Evolutionary conservation across 805 yeast species (phyloP), one percentile per base, ranked within the genome.

Genomic region (Kodamaea jinghongensis): DNA sequence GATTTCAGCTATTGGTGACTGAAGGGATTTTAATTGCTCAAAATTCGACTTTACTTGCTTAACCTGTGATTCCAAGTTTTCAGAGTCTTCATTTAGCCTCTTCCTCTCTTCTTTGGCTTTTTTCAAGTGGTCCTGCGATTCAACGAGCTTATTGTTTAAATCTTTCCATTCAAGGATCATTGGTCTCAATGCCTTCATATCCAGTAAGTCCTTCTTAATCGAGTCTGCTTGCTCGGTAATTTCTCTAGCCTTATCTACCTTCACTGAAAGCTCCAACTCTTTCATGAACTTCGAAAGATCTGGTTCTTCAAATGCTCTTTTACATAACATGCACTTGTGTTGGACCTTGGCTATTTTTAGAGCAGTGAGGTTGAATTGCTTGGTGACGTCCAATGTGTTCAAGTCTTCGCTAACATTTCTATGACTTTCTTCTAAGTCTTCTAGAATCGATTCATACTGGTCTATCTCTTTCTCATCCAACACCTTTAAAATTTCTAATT

Each of bases 301-400:
- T 1, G 54, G 51, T 7, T 64, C 66, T 11, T 74, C 75, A 60
- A 89, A 85, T 9, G 73, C 67, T 36, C 95, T 70, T 13, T 76
- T 75, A 58, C 98, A 91, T 31, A 90, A 63, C 31, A 81, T 63
- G 59, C 97, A 91, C 34, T 76, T 68, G 8, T 79, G 71, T 6
- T 74, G 70, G 3, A 56, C 52, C 17, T 76, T 62, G 0, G 95
- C 93, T 29, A 75, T 58, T 22, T 77, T 74, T 8, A 85, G 60
- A 0, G 96, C 96, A 31, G 76, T 77, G 15, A 70, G 60, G 52
- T 86, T 88, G 60, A 83, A 89, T 30, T 77, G 77, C 17, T 78
- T 65, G 0, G 90, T 81, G 2, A 88, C 85, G 31, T 78, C 79
- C 22, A 75, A 75, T 47, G 86, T 79, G 53, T 86, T 86, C 23